Evolutionary conservation across 345 rosid species (phyloP).

Genomic region (Syzygium grande): DNA sequence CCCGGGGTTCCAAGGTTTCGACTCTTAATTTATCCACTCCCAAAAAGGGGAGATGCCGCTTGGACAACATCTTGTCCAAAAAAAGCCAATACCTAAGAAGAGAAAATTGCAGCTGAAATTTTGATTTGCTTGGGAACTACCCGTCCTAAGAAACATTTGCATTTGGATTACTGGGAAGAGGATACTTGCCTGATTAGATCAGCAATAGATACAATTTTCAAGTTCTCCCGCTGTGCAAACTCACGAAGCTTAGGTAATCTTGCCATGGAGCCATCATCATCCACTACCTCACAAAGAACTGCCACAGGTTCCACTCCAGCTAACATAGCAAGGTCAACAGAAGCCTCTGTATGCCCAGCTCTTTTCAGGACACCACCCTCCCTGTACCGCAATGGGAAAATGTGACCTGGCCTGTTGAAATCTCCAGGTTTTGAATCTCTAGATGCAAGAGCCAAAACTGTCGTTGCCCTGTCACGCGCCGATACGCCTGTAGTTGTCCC

Average conservation of each 20-base stretch:
- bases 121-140: neutral
- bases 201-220: neutral
- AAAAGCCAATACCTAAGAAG: neutral
- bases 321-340: conserved; percentile 60
- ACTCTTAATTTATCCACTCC: neutral
- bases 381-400: conserved; percentile 72
- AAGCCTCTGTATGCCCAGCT: conserved; percentile 95
- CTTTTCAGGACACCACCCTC: conserved; percentile 61
- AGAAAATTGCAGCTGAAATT: neutral
- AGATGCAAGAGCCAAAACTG: conserved; percentile 69
- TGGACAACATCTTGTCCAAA: neutral
- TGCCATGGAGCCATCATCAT: neutral
- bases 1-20: neutral
- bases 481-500: conserved; percentile 95
- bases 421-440: conserved; percentile 74
- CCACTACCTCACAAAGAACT: conserved; percentile 51
- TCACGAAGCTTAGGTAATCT: neutral
- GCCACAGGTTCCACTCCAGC: conserved; percentile 74
- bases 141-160: neutral
- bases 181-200: neutral
- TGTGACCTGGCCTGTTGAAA: conserved; percentile 87
- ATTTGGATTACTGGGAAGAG: neutral
- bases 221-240: neutral
- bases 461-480: conserved; percentile 77
- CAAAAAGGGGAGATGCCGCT: neutral